Conservation (phyloP, 768 basidiomycete genomes). For the Termitomyces sp. region DNA sequence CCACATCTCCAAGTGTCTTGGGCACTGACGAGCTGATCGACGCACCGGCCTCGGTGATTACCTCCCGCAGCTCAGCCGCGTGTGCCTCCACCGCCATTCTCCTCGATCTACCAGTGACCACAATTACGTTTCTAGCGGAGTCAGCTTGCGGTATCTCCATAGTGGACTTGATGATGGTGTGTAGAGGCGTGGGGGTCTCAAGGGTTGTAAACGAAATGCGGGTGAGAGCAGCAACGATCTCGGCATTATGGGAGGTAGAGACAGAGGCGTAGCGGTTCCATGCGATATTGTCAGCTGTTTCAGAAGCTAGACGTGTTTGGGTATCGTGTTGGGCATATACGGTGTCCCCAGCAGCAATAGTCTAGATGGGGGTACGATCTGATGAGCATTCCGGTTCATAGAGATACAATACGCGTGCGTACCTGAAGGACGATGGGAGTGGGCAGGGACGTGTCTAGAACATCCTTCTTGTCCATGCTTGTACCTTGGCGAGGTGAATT, state of each 20-base stretch:
- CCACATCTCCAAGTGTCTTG: constrained; percentile 76
- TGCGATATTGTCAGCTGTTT: constrained; percentile 79
- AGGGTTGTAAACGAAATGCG: constrained; percentile 58
- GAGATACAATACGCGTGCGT: constrained; percentile 8
- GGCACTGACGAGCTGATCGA: constrained; percentile 53
- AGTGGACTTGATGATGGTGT: constrained; percentile 43
- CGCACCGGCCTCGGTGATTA: constrained; percentile 38
- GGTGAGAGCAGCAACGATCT: constrained; percentile 31
- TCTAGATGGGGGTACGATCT: constrained; percentile 26
- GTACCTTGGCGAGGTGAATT: constrained; percentile 28
- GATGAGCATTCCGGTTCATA: too few relatives aligned
- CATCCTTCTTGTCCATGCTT: constrained; percentile 21
- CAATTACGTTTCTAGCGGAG: constrained; percentile 48
- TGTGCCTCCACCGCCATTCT: constrained; percentile 62
- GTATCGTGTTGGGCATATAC: constrained; percentile 68
- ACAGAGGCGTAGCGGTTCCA: constrained; percentile 63
- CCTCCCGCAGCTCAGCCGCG: constrained; percentile 49
- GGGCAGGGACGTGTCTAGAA: neutral
- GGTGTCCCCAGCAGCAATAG: constrained; percentile 58
- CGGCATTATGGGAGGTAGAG: constrained; percentile 21
- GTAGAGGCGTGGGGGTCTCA: constrained; percentile 54
- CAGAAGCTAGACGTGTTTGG: constrained; percentile 65
- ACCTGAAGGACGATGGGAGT: constrained; percentile 28
- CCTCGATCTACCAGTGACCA: constrained; percentile 72
- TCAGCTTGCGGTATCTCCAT: constrained; percentile 23